phyloP scores from a whole-genome alignment of 2,329 filamentous ascomycete species.

The Zasmidium cellare region DNA sequence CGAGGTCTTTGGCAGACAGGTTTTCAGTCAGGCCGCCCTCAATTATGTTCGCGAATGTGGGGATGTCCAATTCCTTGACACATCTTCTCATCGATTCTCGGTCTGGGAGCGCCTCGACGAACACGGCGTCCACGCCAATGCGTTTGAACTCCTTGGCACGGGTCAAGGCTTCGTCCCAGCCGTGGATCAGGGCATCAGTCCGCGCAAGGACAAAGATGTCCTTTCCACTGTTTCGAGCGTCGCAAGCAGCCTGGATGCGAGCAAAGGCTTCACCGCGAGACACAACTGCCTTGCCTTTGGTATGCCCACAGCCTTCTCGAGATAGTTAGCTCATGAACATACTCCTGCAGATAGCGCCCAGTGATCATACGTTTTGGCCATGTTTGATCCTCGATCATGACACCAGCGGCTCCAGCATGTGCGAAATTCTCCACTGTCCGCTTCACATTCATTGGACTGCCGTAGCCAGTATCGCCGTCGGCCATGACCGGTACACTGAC shows the following conservation, averaged over 20 bases:
- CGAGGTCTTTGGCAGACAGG: slow-evolving; percentile 41
- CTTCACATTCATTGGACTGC: slow-evolving; percentile 49
- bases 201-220: slow-evolving; percentile 51
- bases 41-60: slow-evolving; percentile 45
- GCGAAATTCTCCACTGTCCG: slow-evolving; percentile 49
- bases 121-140: slow-evolving; percentile 49
- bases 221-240: slow-evolving; percentile 46
- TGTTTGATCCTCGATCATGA: slow-evolving; percentile 51
- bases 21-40: slow-evolving; percentile 46
- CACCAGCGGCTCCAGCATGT: slow-evolving; percentile 38
- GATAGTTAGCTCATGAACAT: neutral
- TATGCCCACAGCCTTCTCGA: slow-evolving; percentile 46
- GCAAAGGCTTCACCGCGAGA: slow-evolving; percentile 48
- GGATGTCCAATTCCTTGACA: neutral
- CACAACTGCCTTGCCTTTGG: slow-evolving; percentile 49
- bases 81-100: slow-evolving; percentile 29
- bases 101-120: slow-evolving; percentile 48
- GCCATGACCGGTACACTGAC: slow-evolving; percentile 44
- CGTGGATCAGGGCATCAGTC: slow-evolving; percentile 45
- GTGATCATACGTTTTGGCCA: slow-evolving; percentile 48
- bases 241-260: slow-evolving; percentile 47
- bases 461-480: slow-evolving; percentile 52
- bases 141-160: slow-evolving; percentile 44
- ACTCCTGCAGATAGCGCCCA: neutral
- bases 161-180: slow-evolving; percentile 48